Conservation (phyloP, 345 rosid species). For the Corchorus capsularis region DNA sequence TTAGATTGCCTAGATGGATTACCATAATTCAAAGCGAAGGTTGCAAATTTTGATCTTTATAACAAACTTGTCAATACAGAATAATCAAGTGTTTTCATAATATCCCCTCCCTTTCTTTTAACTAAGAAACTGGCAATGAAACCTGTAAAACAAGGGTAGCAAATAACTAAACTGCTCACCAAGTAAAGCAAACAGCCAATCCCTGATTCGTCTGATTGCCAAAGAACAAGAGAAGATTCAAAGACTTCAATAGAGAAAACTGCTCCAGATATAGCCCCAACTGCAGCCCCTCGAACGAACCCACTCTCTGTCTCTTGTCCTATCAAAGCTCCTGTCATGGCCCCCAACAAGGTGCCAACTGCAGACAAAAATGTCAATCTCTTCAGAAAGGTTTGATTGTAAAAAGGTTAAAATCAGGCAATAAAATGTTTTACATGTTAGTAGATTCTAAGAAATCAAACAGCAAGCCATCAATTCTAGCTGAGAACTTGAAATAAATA, state of each 20-base stretch:
- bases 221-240: conserved; percentile 92
- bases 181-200: conserved; percentile 87
- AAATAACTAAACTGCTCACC: conserved; percentile 49
- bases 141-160: not conserved
- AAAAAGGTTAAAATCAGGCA: not conserved
- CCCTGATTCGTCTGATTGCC: conserved; percentile 95
- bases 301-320: conserved; percentile 99
- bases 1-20: conserved; percentile 7
- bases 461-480: conserved; percentile 12
- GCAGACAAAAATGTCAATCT: conserved; percentile 30
- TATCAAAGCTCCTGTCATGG: conserved; percentile 97
- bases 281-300: conserved; percentile 92
- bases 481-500: not conserved
- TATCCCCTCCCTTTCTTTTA: not conserved
- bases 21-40: not conserved
- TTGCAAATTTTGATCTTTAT: not conserved
- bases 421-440: not conserved
- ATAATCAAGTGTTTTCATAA: not conserved
- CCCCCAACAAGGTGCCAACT: conserved; percentile 98
- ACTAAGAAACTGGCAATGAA: conserved; percentile 2
- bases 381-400: not conserved
- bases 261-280: conserved; percentile 99
- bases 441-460: conserved; percentile 13
- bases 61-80: not conserved
- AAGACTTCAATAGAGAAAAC: conserved; percentile 98